Conservation (phyloP, 768 basidiomycete genomes). For the Holtermanniella nyarrowii region DNA sequence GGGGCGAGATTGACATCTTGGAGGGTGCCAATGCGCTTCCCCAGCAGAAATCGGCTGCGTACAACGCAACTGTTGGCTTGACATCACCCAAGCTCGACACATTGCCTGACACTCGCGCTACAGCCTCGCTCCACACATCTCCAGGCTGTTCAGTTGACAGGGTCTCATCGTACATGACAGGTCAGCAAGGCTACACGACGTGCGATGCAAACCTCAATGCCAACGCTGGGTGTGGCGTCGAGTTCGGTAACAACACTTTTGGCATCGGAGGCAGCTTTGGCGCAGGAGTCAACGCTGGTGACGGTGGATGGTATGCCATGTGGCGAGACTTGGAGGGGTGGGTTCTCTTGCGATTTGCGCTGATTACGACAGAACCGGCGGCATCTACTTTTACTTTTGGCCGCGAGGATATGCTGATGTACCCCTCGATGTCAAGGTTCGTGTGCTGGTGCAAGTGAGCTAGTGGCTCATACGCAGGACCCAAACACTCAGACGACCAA, state of each 20-base stretch:
- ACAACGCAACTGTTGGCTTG: slow-evolving; percentile 15
- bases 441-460: slow-evolving; percentile 10
- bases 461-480: slow-evolving; percentile 20
- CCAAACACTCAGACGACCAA: slow-evolving; percentile 19
- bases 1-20: slow-evolving; percentile 40
- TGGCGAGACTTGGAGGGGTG: slow-evolving; percentile 32
- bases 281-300: slow-evolving; percentile 24
- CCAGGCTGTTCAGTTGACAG: slow-evolving; percentile 4
- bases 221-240: slow-evolving; percentile 57
- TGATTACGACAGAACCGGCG: slow-evolving; percentile 32
- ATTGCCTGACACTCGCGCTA: slow-evolving; percentile 5
- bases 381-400: slow-evolving; percentile 59
- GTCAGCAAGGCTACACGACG: slow-evolving; percentile 15
- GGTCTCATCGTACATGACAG: slow-evolving; percentile 19
- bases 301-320: slow-evolving; percentile 55
- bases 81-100: slow-evolving; percentile 4
- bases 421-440: slow-evolving; percentile 46
- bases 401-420: slow-evolving; percentile 45
- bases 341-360: slow-evolving; percentile 2
- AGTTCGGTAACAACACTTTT: slow-evolving; percentile 22
- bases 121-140: slow-evolving; percentile 31
- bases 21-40: slow-evolving; percentile 39
- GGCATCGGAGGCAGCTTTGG: slow-evolving; percentile 26
- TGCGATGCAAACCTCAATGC: slow-evolving; percentile 42
- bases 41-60: slow-evolving; percentile 19